Conservation (phyloP, 768 basidiomycete genomes). For the Coprinopsis cinerea region DNA sequence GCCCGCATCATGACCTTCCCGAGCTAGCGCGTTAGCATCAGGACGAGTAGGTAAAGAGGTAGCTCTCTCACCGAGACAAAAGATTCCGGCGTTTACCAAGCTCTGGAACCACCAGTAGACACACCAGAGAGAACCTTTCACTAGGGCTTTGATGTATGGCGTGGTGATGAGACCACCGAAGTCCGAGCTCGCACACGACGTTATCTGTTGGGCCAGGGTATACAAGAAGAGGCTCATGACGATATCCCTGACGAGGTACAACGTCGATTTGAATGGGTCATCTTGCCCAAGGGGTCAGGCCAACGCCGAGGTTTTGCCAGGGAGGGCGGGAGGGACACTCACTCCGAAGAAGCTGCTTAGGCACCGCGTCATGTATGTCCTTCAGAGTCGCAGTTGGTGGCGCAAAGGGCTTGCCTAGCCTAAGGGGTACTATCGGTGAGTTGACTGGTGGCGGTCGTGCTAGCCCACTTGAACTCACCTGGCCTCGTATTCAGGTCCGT, state of each 20-base stretch:
- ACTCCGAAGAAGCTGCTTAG: constrained; percentile 45
- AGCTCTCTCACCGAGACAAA: constrained; percentile 47
- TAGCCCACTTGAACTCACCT: neutral
- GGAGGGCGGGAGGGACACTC: too few relatives aligned
- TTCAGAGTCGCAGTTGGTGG: constrained; percentile 47
- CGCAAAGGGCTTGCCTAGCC: constrained; percentile 38
- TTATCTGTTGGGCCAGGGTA: constrained; percentile 38
- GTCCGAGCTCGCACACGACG: constrained; percentile 29
- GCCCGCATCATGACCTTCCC: constrained; percentile 41
- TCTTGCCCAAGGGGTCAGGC: too few relatives aligned
- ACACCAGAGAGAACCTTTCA: constrained; percentile 36
- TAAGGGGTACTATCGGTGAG: constrained; percentile 11
- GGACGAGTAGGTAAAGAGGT: neutral
- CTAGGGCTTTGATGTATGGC: constrained; percentile 23
- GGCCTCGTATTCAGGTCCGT: constrained; percentile 5
- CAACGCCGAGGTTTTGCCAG: too few relatives aligned
- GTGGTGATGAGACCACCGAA: constrained; percentile 31
- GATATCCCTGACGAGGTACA: constrained; percentile 42
- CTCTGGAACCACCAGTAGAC: constrained; percentile 48
- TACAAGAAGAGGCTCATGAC: constrained; percentile 36
- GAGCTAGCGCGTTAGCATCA: neutral
- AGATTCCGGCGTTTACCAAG: constrained; percentile 44
- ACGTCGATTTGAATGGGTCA: constrained; percentile 31
- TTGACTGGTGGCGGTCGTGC: neutral
- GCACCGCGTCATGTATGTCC: constrained; percentile 50